Base-by-base conservation (phyloP, 441 rosid species). In the Sinapis alba region DNA sequence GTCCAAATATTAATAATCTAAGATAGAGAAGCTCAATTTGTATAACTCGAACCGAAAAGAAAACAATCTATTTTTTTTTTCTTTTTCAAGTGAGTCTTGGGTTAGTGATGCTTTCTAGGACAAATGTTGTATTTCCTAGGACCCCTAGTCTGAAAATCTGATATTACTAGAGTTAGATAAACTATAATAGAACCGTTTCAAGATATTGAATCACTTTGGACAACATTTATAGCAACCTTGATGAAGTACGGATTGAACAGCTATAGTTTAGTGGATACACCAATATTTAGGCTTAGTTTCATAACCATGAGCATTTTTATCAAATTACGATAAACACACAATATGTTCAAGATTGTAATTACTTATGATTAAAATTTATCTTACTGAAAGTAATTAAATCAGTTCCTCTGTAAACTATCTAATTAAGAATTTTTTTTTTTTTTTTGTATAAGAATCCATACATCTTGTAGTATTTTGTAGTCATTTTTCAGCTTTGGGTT, bases 1-100 rank as follows among this genome's bases (percentile, higher is more conserved):
- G n/a, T 75, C 63, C 56, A 75, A 34, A 68, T n/a, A 7, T 45
- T 65, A 13, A 59, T 16, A 18, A 30, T 15, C 60, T 59, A 67
- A 11, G 9, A 6, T 8, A 74, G 10, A 30, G 12, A 60, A 32
- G 13, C 47, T n/a, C 28, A 20, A 19, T 30, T 20, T 18, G n/a
- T 19, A 20, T 23, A 16, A 45, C 24, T 66, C 65, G 1, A 64
- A 20, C 45, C 54, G 2, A 18, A 50, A 19, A 18, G 5, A 50
- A 50, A 50, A 50, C 10, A 50, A 50, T 16, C 3, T 18, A 2
- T 30, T 50, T 50, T 50, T 18, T 18, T 18, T 53, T 32, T 32
- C 12, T 53, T 7, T 19, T 20, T 19, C 26, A 11, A 53, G 6
- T 18, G 57, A 51, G 57, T 51, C 24, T 51, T 51, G 12, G 57